Evolutionary conservation across 164 flowering plant species (phyloP), one percentile per base, ranked within the genome.

Genomic region (Piper longum): DNA sequence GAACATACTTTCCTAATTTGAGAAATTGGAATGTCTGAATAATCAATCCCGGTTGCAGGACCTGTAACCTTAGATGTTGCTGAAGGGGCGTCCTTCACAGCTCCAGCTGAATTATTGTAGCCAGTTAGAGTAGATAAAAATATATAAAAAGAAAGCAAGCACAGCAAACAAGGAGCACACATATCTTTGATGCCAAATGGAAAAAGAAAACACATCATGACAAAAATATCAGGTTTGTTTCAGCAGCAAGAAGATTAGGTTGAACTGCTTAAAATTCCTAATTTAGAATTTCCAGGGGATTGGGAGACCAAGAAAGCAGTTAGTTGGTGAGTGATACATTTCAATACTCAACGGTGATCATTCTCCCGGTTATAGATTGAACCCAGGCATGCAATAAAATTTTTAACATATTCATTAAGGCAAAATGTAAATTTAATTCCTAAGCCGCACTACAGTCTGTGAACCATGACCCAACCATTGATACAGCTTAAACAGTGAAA

Each of bases 1-100:
- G 7, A 57, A 58, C 65, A 73, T 77, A 89, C 99, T 84, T 93
- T 93, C 78, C 97, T 80, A 69, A 90, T 93, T 76, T 93, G 96
- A 59, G 99, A 69, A 77, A 72, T 79, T 65, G 97, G 95, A 62
- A 90, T 68, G 75, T 90, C 97, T 1, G 76, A 63, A 69, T 87
- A 93, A 71, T 90, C 91, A 56, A 88, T 59, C 57, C 63, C 61
- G 41, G 75, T 67, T 13, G 67, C 59, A 40, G 78, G 39, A 16
- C 78, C 62, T n/a, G 64, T 73, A 73, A 73, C 73, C 76, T 76
- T 82, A 9, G 81, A 62, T 43, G 77, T 65, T 57, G 83, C 57
- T 55, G 78, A 73, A 43, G 81, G 54, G 6, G 52, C 78, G 60
- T 76, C 90, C 83, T 86, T 88, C 6, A 77, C 78, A 64, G 78